Conservation (phyloP, 1,284 basidiomycete genomes). For the Ustilago vetiveriae region DNA sequence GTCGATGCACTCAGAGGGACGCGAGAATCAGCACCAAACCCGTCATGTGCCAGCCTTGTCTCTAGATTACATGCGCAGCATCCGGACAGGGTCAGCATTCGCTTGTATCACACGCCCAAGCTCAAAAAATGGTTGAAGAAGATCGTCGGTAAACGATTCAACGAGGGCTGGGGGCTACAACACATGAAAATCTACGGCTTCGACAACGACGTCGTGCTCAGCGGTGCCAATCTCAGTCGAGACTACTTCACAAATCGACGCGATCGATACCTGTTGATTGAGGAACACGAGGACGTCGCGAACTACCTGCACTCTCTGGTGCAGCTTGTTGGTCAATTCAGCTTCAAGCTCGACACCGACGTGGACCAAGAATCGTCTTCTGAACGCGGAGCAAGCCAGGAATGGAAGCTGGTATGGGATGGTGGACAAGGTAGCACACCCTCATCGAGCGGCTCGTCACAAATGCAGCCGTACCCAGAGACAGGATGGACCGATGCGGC, state of each 20-base stretch:
- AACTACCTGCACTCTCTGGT: constrained; percentile 86
- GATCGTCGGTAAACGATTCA: constrained; percentile 87
- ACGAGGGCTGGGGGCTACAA: constrained; percentile 98
- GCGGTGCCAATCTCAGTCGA: constrained; percentile 91
- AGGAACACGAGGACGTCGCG: constrained; percentile 74
- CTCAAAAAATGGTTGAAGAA: constrained; percentile 78
- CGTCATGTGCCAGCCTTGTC: constrained; percentile 69
- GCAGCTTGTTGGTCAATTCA: constrained; percentile 76
- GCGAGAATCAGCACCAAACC: constrained; percentile 74
- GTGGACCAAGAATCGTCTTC: background rate
- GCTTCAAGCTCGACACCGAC: constrained; percentile 70
- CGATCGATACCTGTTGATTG: constrained; percentile 89
- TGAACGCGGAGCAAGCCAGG: constrained; percentile 3
- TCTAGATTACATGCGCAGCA: constrained; percentile 68
- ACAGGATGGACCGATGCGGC: constrained; percentile 37
- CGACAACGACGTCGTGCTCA: constrained; percentile 90
- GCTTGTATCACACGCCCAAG: constrained; percentile 81
- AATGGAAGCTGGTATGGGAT: constrained; percentile 56
- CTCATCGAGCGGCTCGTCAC: background rate
- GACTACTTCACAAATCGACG: constrained; percentile 95
- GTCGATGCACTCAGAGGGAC: constrained; percentile 93
- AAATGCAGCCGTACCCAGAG: constrained; percentile 13
- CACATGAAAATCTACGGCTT: constrained; percentile 95
- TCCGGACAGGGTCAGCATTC: constrained; percentile 78
- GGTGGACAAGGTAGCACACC: constrained; percentile 34